Conservation (phyloP, 106 monocot genomes). For the Gastrodia elata region DNA sequence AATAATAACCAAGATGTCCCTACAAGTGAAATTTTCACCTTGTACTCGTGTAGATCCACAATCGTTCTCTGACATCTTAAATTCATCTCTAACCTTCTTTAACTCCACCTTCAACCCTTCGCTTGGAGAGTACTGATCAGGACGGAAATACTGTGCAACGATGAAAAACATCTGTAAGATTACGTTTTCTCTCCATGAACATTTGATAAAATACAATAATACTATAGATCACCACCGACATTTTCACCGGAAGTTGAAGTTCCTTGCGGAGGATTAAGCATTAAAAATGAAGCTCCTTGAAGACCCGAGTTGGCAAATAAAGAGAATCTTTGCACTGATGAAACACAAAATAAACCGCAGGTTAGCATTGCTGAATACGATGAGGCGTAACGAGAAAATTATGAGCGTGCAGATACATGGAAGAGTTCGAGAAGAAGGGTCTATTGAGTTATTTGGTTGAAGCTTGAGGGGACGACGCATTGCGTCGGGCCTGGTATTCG, state of each 20-base stretch:
- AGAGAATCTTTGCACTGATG: constrained; percentile 39
- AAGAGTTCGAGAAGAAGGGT: background rate
- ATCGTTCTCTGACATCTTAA: constrained; percentile 92
- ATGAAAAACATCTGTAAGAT: background rate
- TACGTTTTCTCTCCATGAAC: background rate
- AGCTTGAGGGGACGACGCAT: constrained; percentile 24
- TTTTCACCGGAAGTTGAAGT: constrained; percentile 61
- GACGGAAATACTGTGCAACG: constrained; percentile 68
- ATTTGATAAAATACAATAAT: background rate
- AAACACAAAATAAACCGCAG: constrained; percentile 7
- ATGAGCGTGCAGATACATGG: constrained; percentile 1
- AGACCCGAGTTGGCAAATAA: constrained; percentile 35
- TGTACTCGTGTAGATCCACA: constrained; percentile 97
- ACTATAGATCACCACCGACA: constrained; percentile 26
- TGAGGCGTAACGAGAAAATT: constrained; percentile 1
- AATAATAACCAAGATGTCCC: background rate
- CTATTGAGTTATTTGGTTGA: constrained; percentile 15
- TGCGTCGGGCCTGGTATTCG: background rate
- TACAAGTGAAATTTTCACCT: constrained; percentile 22
- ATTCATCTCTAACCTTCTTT: constrained; percentile 81
- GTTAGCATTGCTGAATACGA: background rate
- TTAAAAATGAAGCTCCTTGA: constrained; percentile 32
- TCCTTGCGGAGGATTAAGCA: constrained; percentile 62
- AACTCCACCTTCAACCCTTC: constrained; percentile 91
- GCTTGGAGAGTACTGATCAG: constrained; percentile 81